phyloP scores from a whole-genome alignment of 2,329 filamentous ascomycete genomes.

The Aspergillus sergii region DNA sequence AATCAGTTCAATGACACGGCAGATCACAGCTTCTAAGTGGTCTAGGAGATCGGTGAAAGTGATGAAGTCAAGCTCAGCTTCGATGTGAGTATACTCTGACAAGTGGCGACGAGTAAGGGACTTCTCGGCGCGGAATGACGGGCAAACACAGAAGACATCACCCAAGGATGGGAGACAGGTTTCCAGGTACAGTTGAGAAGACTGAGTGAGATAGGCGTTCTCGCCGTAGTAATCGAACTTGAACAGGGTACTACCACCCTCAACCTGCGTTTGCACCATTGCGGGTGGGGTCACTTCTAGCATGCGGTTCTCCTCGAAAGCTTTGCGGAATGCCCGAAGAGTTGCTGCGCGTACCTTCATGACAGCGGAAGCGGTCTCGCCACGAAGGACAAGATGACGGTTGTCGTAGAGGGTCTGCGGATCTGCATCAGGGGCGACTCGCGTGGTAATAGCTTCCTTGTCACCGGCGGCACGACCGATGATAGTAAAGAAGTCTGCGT shows the following conservation, averaged over 20 bases:
- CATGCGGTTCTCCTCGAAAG: slow-evolving; percentile 75
- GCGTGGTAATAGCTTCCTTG: slow-evolving; percentile 89
- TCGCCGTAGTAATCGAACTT: slow-evolving; percentile 87
- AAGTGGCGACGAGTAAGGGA: slow-evolving; percentile 90
- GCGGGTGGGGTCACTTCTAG: slow-evolving; percentile 86
- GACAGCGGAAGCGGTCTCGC: slow-evolving; percentile 79
- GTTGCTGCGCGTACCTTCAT: slow-evolving; percentile 84
- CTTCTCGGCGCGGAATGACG: slow-evolving; percentile 98
- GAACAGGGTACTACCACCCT: slow-evolving; percentile 91
- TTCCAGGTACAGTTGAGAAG: slow-evolving; percentile 95
- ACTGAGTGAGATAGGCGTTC: slow-evolving; percentile 91
- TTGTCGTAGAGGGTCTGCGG: slow-evolving; percentile 76
- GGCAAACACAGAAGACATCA: slow-evolving; percentile 97
- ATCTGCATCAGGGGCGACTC: slow-evolving; percentile 68
- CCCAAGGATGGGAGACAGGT: slow-evolving; percentile 88
- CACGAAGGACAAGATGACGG: slow-evolving; percentile 81
- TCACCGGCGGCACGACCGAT: slow-evolving; percentile 79
- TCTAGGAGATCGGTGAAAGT: slow-evolving; percentile 83
- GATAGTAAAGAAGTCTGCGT: slow-evolving; percentile 85
- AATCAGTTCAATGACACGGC: slow-evolving; percentile 77
- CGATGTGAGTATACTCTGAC: slow-evolving; percentile 95
- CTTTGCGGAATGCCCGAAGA: slow-evolving; percentile 76
- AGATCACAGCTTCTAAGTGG: slow-evolving; percentile 87
- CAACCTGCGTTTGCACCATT: slow-evolving; percentile 92
- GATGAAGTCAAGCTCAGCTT: slow-evolving; percentile 96